Base-by-base conservation (phyloP, 139 green algal species). In the Edaphochlamys debaryana region DNA sequence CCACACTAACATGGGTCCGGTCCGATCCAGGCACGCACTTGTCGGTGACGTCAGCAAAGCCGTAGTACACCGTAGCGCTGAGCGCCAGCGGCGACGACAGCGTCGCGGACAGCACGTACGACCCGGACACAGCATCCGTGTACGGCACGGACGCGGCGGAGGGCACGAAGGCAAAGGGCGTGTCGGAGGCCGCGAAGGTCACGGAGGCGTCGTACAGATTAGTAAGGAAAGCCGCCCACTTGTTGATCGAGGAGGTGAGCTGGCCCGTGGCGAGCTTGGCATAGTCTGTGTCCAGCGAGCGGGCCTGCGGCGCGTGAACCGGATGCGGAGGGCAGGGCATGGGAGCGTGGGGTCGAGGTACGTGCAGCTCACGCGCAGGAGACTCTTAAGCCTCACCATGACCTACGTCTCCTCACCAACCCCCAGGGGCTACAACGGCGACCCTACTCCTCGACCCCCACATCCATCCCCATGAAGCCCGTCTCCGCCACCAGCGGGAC, bases 101-200 rank as follows among this genome's bases (percentile, higher is more conserved):
- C 20, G 45, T 82, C 48, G 76, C 84, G 37, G 67, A 75, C 36
- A 82, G 82, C 30, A 87, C 75, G 77, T 82, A 89, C 41, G n/a
- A 79, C 45, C 76, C 70, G 22, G 50, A 75, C 50, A 5, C 63
- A 11, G 32, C 36, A 3, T 54, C 42, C 42, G 50, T 27, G 72
- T 81, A 89, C 50, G 64, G 52, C 58, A 89, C 85, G 11, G 73
- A 66, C n/a, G 52, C 77, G 11, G 48, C 50, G 17, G 58, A 62
- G 23, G 29, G n/a, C 50, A 79, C 29, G 64, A 86, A 86, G 34
- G 4, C 19, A 23, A 86, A 86, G 2, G 69, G 13, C 50, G 19
- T 23, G n/a, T 75, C 36, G 23, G 52, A n/a, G 27, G 71, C 22
- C n/a, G 15, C 32, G 64, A 75, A 37, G 41, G 29, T 20, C 17